These are phyloP conservation scores for Silene uniflora DNA, from an alignment of 148 eudicot species.

Conservation along the genomic window DNA sequence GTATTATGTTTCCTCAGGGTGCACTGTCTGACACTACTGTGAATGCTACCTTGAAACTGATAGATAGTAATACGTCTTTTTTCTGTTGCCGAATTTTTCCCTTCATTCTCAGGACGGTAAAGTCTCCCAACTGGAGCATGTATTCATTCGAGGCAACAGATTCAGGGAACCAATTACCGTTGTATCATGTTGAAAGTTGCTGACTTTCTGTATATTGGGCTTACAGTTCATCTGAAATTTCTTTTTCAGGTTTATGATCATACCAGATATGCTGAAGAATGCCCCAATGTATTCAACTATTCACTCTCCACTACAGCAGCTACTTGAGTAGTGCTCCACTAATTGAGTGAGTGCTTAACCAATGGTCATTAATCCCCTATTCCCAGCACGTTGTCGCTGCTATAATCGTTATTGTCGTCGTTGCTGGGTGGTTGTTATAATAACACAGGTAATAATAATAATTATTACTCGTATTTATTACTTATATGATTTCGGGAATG, in stretches of 20 bases:
- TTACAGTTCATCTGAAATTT: conserved; percentile 1
- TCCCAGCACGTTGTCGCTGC: no score
- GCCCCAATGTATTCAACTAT: conserved; percentile 67
- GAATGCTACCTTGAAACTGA: not conserved
- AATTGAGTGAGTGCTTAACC: no score
- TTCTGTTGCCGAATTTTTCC: conserved; percentile 5
- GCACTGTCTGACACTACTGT: not conserved
- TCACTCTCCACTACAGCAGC: no score
- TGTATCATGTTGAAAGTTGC: not conserved
- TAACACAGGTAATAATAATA: no score
- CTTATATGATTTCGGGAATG: no score
- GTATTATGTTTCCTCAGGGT: not conserved
- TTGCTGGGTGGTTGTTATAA: no score
- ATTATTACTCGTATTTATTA: no score
- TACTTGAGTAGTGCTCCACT: no score
- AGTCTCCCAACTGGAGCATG: conserved; percentile 95
- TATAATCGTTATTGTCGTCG: no score
- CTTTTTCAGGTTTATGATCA: conserved; percentile 76
- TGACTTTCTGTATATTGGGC: not conserved
- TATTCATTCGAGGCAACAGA: conserved; percentile 92
- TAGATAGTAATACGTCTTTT: conserved; percentile 3
- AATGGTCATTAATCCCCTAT: no score
- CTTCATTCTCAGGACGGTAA: conserved; percentile 68
- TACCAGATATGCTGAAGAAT: conserved; percentile 98
- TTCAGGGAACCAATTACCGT: conserved; percentile 48